phyloP scores from a whole-genome alignment of 2,329 filamentous ascomycete species.

The Parascedosporium putredinis region DNA sequence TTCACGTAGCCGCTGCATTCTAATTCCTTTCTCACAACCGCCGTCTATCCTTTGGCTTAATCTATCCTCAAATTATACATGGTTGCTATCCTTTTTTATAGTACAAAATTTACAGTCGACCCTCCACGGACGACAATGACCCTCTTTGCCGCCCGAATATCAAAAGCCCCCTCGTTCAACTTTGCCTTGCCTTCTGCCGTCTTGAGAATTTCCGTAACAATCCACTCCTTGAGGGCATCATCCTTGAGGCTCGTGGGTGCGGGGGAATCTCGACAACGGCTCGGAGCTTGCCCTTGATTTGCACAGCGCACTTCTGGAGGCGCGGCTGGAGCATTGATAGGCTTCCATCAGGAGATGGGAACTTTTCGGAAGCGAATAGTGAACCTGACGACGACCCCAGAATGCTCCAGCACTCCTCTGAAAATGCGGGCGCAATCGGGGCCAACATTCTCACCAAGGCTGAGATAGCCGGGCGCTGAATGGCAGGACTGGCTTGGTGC shows the following conservation, averaged over 20 bases:
- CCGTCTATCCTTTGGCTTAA: too few relatives aligned
- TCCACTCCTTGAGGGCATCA: slow-evolving; percentile 44
- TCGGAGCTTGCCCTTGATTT: slow-evolving; percentile 70
- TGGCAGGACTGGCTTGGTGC: slow-evolving; percentile 25
- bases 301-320: slow-evolving; percentile 52
- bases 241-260: slow-evolving; percentile 30
- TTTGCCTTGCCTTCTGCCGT: slow-evolving; percentile 5
- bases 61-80: background rate
- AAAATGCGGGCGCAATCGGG: slow-evolving; percentile 68
- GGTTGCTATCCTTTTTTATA: background rate
- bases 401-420: slow-evolving; percentile 69
- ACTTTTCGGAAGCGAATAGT: slow-evolving; percentile 37
- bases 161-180: slow-evolving; percentile 27
- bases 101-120: slow-evolving; percentile 65
- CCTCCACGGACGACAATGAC: slow-evolving; percentile 58
- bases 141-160: slow-evolving; percentile 45
- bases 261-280: slow-evolving; percentile 55
- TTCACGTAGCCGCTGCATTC: too few relatives aligned
- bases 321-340: slow-evolving; percentile 35
- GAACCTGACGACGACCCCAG: slow-evolving; percentile 28
- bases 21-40: too few relatives aligned
- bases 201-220: slow-evolving; percentile 28
- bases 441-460: slow-evolving; percentile 62
- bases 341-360: slow-evolving; percentile 47
- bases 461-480: slow-evolving; percentile 40